These are phyloP conservation scores for Hansenula lynferdii DNA, from an alignment of 1,139 yeast species.

Conservation along the genomic window DNA sequence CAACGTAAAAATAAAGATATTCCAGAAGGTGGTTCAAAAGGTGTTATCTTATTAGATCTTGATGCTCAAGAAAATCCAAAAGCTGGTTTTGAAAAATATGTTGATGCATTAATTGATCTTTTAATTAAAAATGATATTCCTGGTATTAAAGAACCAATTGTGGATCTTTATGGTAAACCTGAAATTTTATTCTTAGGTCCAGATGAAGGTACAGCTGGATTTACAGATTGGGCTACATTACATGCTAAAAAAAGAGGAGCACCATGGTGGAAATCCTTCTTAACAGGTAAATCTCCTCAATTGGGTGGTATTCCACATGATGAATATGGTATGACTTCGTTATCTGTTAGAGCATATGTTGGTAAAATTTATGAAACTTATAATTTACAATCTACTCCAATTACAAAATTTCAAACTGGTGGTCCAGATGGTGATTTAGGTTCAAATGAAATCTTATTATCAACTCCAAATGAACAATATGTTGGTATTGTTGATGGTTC, in stretches of 20 bases:
- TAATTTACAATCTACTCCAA: conserved; percentile 49
- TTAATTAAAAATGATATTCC: conserved; percentile 67
- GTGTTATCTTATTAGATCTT: conserved; percentile 80
- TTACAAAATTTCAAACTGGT: conserved; percentile 91
- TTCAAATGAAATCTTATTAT: conserved; percentile 85
- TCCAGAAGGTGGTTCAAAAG: conserved; percentile 99
- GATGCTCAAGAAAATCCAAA: conserved; percentile 79
- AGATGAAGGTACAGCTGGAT: conserved; percentile 95
- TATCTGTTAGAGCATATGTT: conserved; percentile 90
- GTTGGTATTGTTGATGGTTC: conserved; percentile 93
- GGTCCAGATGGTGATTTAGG: conserved; percentile 99
- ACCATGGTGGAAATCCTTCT: conserved; percentile 98
- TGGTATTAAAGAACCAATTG: conserved; percentile 79
- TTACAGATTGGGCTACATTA: conserved; percentile 97
- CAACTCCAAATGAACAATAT: conserved; percentile 70
- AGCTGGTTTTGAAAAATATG: conserved; percentile 87
- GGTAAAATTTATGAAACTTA: conserved; percentile 83
- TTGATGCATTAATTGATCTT: conserved; percentile 86
- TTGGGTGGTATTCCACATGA: conserved; percentile 99
- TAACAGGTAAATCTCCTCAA: conserved; percentile 90
- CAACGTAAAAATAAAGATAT: conserved; percentile 97
- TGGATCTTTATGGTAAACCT: conserved; percentile 76
- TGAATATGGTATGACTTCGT: conserved; percentile 95
- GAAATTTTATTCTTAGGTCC: conserved; percentile 97
- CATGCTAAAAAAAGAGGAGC: conserved; percentile 95